Base-by-base conservation (phyloP, 1,284 basidiomycete species). In the Hortiboletus rubellus region DNA sequence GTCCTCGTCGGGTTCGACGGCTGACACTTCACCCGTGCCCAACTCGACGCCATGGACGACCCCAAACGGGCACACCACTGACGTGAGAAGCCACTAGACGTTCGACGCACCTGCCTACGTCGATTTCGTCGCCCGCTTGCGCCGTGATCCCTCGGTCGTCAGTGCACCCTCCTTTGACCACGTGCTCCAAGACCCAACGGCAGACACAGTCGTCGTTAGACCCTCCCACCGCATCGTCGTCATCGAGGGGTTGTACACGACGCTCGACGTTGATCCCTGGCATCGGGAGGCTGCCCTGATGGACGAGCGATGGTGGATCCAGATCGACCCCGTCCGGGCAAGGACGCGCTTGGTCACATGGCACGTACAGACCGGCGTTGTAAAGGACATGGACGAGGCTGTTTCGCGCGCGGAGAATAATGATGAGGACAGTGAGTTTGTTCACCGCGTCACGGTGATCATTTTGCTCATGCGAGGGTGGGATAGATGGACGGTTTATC, bases 231-330 rank as follows among this genome's bases (percentile, higher is more conserved):
- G 88, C 5, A 81, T 96, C 52, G 80, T 96, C 52, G 71, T 96
- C 56, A 82, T 96, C 58, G 92, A 96, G 73, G 93, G 94, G 0
- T 75, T 96, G 10, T 95, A 96, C 72, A 82, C 86, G 7, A 83
- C 92, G 59, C 80, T 95, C 24, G 79, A 85, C 37, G 76, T 84
- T 18, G 76, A 82, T 0, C 87, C 89, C 0, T 98, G 96, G 96
- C 69, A 69, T 2, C 79, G 82, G 17, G 90, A 87, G 1, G 85
- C 86, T 0, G 71, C 75, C 27, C 67, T 83, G 60, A 79, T 96
- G 57, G 91, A 98, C 67, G 85, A 92, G 66, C 79, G 91, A 15
- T 89, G 93, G 81, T 89, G 88, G 73, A 75, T 97, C 24, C 77
- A 87, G 12, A 76, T 91, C 8, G 83, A 87, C 33, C 67, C 79